These are phyloP conservation scores for Eutrema japonicum DNA, from an alignment of 345 rosid species.

Conservation along the genomic window DNA sequence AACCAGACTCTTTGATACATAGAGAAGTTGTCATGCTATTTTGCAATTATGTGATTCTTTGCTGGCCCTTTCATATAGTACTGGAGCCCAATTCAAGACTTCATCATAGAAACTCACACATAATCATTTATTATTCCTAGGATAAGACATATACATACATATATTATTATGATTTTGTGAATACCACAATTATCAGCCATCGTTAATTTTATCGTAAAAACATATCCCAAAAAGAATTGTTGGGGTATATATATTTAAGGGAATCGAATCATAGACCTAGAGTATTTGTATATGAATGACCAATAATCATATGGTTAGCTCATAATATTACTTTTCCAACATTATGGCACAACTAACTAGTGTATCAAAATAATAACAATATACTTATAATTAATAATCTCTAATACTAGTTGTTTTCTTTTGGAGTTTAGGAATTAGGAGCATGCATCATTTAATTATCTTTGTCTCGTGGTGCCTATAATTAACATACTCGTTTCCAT, in stretches of 20 bases:
- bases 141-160: slow-evolving; percentile 20
- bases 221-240: slow-evolving; percentile 20
- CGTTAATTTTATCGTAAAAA: slow-evolving; percentile 18
- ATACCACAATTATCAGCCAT: slow-evolving; percentile 21
- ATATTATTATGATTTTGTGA: slow-evolving; percentile 13
- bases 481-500: slow-evolving; percentile 25
- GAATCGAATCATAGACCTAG: slow-evolving; percentile 27
- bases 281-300: slow-evolving; percentile 16
- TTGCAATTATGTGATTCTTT: slow-evolving; percentile 39
- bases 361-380: not conserved
- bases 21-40: slow-evolving; percentile 38
- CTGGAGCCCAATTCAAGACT: slow-evolving; percentile 31
- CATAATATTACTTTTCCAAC: slow-evolving; percentile 35
- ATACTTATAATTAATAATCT: not conserved
- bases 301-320: slow-evolving; percentile 34
- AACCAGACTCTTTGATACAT: slow-evolving; percentile 32
- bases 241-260: slow-evolving; percentile 2
- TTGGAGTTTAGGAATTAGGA: slow-evolving; percentile 13
- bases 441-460: not conserved
- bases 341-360: slow-evolving; percentile 34
- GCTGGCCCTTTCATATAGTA: slow-evolving; percentile 37
- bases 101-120: slow-evolving; percentile 26
- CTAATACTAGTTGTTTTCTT: slow-evolving; percentile 2
- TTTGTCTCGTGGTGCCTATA: not conserved
- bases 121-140: slow-evolving; percentile 37